Percentiles rank a stretch among this genome's conserved stretches.
Conservation (phyloP, 495 filamentous ascomycete genomes). For the Sphaerosporella brunnea region DNA sequence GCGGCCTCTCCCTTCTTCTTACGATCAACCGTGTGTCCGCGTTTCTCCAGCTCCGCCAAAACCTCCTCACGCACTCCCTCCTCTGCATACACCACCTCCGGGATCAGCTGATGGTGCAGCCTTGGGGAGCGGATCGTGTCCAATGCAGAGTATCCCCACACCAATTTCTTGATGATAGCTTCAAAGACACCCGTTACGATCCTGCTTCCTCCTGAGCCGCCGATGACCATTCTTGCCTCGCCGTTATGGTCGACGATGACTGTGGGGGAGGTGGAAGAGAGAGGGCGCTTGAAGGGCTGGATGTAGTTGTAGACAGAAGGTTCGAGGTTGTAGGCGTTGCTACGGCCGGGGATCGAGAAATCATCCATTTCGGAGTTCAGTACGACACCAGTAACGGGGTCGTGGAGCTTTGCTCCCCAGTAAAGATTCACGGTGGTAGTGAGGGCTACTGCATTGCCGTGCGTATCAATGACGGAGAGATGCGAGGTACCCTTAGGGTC, state of each 20-base stretch:
- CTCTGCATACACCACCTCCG: slow-evolving; percentile 20
- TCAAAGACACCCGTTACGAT: slow-evolving; percentile 25
- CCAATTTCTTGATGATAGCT: slow-evolving; percentile 22
- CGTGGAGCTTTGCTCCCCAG: slow-evolving; percentile 24
- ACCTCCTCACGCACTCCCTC: slow-evolving; percentile 7
- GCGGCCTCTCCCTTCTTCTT: slow-evolving; percentile 8
- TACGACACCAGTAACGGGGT: slow-evolving; percentile 20
- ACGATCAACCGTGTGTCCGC: slow-evolving; percentile 13
- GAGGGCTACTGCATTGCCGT: slow-evolving; percentile 19
- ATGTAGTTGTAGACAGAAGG: slow-evolving; percentile 25
- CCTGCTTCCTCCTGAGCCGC: slow-evolving; percentile 20
- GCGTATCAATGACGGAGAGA: slow-evolving; percentile 18
- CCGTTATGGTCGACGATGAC: slow-evolving; percentile 16
- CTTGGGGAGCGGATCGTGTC: slow-evolving; percentile 22
- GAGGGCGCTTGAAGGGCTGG: slow-evolving; percentile 19
- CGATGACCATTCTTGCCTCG: slow-evolving; percentile 14
- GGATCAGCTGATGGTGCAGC: slow-evolving; percentile 24
- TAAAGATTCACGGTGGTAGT: slow-evolving; percentile 25
- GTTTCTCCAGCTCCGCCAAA: slow-evolving; percentile 12
- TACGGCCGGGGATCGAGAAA: slow-evolving; percentile 21
- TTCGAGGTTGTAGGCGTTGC: slow-evolving; percentile 18
- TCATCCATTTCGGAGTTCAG: slow-evolving; percentile 25
- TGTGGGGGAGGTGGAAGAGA: slow-evolving; percentile 21
- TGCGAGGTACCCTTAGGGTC: slow-evolving; percentile 25
- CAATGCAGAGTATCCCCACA: slow-evolving; percentile 20